Evolutionary conservation across 345 rosid species (phyloP).

Genomic region (Rhizophora mangle): DNA sequence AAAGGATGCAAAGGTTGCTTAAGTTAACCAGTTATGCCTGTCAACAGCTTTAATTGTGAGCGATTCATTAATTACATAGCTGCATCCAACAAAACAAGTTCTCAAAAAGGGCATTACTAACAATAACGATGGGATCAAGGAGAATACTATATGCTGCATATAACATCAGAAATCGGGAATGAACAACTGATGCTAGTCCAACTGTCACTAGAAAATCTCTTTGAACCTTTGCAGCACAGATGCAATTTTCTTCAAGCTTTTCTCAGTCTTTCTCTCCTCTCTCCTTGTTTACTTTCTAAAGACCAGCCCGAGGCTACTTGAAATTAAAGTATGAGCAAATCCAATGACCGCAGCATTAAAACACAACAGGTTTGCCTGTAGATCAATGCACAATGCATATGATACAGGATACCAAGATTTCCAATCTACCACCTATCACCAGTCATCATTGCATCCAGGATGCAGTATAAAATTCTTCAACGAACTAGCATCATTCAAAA

Average conservation of each 20-base stretch:
- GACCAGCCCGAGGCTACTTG: neutral
- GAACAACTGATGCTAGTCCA: too few relatives aligned
- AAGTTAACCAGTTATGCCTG: constrained; percentile 41
- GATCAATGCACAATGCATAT: too few relatives aligned
- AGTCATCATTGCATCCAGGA: too few relatives aligned
- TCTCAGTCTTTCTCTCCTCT: neutral
- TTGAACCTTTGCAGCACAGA: neutral
- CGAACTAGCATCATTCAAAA: too few relatives aligned
- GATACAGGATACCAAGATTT: too few relatives aligned
- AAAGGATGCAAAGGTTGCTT: constrained; percentile 4
- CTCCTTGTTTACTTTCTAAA: neutral
- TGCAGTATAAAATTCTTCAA: too few relatives aligned
- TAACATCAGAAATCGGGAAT: neutral
- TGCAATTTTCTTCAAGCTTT: neutral
- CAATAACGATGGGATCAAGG: neutral
- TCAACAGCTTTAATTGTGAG: constrained; percentile 45
- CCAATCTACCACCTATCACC: too few relatives aligned
- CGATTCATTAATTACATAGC: constrained; percentile 46
- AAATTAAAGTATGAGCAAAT: neutral
- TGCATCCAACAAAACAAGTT: constrained; percentile 18
- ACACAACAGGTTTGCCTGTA: too few relatives aligned
- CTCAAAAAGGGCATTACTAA: neutral
- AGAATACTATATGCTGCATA: neutral
- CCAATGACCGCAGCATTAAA: too few relatives aligned
- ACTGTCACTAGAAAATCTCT: neutral